These are phyloP conservation scores for Candida ipomoeae DNA, from an alignment of 805 yeast genomes.

Conservation along the genomic window DNA sequence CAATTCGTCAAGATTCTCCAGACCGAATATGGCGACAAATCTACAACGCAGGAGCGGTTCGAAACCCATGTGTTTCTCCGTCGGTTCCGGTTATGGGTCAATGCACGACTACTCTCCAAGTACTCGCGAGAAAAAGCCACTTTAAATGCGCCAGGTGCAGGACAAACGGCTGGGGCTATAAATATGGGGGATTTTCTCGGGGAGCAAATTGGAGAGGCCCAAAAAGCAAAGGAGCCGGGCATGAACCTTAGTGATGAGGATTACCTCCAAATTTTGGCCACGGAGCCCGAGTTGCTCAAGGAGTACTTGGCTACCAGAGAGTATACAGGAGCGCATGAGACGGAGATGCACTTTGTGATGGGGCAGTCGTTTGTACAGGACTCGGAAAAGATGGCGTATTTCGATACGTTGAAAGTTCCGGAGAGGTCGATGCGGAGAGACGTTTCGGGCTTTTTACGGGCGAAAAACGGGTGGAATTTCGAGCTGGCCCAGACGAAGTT, in stretches of 20 bases:
- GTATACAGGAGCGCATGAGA: slow-evolving; percentile 26
- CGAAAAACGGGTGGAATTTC: background rate
- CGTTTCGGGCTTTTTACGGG: background rate
- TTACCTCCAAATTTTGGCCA: slow-evolving; percentile 24
- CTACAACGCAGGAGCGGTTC: slow-evolving; percentile 4
- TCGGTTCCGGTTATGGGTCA: slow-evolving; percentile 16
- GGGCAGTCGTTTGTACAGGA: background rate
- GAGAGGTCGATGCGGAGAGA: slow-evolving; percentile 2
- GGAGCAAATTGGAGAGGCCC: background rate
- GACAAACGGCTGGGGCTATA: background rate
- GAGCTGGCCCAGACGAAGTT: background rate
- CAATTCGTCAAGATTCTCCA: slow-evolving; percentile 36
- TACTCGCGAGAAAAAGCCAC: slow-evolving; percentile 20
- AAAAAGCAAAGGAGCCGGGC: background rate
- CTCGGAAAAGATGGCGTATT: background rate
- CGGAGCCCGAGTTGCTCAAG: slow-evolving; percentile 21
- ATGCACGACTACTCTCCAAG: slow-evolving; percentile 12
- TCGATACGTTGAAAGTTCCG: background rate
- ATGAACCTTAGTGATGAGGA: slow-evolving; percentile 20
- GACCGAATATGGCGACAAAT: slow-evolving; percentile 42
- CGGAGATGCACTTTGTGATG: slow-evolving; percentile 15
- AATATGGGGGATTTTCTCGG: background rate
- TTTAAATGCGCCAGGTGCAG: background rate
- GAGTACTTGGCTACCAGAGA: slow-evolving; percentile 23
- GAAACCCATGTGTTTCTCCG: slow-evolving; percentile 6